These are phyloP conservation scores for Xylaria digitata DNA, from an alignment of 2,329 filamentous ascomycete species.

Conservation along the genomic window DNA sequence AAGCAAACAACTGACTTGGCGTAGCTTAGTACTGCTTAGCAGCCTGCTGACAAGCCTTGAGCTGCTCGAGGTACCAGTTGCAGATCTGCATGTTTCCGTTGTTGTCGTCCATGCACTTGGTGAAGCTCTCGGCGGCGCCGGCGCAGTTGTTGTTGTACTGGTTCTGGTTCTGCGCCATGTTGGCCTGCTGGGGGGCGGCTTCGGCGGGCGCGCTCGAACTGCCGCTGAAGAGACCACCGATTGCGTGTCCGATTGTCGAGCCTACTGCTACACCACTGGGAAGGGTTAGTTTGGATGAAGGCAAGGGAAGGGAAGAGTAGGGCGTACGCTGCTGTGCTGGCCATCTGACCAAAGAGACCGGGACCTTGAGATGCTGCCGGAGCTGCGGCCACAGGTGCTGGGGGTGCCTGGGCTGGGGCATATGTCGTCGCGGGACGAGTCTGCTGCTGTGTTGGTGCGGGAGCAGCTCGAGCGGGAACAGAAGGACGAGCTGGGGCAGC, in stretches of 20 bases:
- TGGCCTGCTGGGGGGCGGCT: conserved; percentile 60
- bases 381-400: conserved; percentile 54
- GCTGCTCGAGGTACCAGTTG: conserved; percentile 97
- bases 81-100: conserved; percentile 94
- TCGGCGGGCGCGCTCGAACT: conserved; percentile 71
- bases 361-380: conserved; percentile 73
- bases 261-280: conserved; percentile 93
- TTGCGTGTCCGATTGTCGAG: conserved; percentile 93
- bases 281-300: conserved; percentile 41
- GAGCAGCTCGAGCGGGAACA: conserved; percentile 65
- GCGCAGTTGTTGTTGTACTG: conserved; percentile 77
- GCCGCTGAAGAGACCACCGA: conserved; percentile 88
- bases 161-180: conserved; percentile 62
- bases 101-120: conserved; percentile 96
- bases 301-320: conserved; percentile 9
- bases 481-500: conserved; percentile 68
- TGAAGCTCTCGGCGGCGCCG: conserved; percentile 84
- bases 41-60: conserved; percentile 88
- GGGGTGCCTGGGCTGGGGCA: conserved; percentile 61
- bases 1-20: too few species aligned
- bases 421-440: conserved; percentile 77
- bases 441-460: conserved; percentile 66
- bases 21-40: conserved; percentile 73
- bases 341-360: conserved; percentile 96
- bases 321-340: conserved; percentile 87